Conservation (phyloP, 2,329 filamentous ascomycete genomes). For the Didymella exigua region DNA sequence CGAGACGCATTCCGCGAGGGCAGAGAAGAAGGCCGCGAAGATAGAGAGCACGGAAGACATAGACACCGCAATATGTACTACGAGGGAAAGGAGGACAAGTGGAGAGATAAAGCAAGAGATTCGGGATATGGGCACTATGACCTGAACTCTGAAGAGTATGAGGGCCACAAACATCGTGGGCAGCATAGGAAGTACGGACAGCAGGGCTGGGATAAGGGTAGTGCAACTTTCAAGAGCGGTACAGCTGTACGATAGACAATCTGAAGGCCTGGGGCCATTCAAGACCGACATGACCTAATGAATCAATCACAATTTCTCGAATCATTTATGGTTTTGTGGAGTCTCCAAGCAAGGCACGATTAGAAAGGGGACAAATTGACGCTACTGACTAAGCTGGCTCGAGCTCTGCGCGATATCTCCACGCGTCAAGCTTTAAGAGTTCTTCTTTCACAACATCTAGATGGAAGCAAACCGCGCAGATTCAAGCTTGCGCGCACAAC, state of each 20-base stretch:
- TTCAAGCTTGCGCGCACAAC: neutral
- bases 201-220: constrained; percentile 45
- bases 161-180: constrained; percentile 5
- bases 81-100: constrained; percentile 22
- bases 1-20: constrained; percentile 18
- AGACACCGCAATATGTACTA: constrained; percentile 45
- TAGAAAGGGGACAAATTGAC: neutral
- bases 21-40: constrained; percentile 27
- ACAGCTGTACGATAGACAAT: constrained; percentile 61
- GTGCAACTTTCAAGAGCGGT: constrained; percentile 57
- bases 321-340: too few species aligned
- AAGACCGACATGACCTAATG: neutral
- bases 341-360: neutral
- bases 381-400: constrained; percentile 12
- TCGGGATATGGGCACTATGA: constrained; percentile 50
- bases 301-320: neutral
- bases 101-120: constrained; percentile 16
- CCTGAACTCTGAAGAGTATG: constrained; percentile 3
- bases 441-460: neutral
- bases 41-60: constrained; percentile 35
- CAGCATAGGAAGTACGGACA: constrained; percentile 39
- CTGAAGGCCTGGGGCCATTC: neutral
- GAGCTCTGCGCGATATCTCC: constrained; percentile 1
- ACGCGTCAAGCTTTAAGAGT: constrained; percentile 1
- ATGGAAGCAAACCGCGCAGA: constrained; percentile 1